phyloP scores from a whole-genome alignment of 192 early-diverging fungal genomes.

The Coemansia sp. region DNA sequence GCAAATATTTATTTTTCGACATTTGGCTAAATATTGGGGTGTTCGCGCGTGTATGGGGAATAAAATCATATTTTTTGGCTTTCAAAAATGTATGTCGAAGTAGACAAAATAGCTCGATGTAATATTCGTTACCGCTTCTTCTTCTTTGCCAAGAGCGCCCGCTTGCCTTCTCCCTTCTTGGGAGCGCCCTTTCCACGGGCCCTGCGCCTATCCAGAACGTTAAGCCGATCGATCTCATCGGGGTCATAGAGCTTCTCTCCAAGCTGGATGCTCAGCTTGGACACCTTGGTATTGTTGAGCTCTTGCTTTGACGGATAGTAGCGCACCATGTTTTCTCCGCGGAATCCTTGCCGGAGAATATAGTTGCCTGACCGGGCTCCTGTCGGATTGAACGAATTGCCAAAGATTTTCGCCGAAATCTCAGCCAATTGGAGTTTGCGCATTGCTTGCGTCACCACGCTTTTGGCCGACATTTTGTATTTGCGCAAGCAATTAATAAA shows the following conservation, averaged over 20 bases:
- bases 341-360: slow-evolving; percentile 67
- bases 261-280: slow-evolving; percentile 31
- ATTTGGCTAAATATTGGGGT: too few relatives aligned
- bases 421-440: slow-evolving; percentile 58
- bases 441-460: slow-evolving; percentile 18
- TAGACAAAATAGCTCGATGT: neutral
- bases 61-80: too few relatives aligned
- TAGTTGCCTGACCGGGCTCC: slow-evolving; percentile 70
- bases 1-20: too few relatives aligned
- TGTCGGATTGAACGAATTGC: slow-evolving; percentile 72
- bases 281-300: slow-evolving; percentile 24
- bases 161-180: slow-evolving; percentile 66
- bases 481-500: neutral
- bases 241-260: slow-evolving; percentile 52
- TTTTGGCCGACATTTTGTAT: slow-evolving; percentile 20
- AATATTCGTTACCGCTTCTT: slow-evolving; percentile 19
- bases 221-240: slow-evolving; percentile 68
- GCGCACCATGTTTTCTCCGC: slow-evolving; percentile 66
- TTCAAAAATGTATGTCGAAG: neutral
- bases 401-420: slow-evolving; percentile 66
- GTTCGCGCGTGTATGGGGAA: too few relatives aligned
- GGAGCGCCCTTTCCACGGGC: slow-evolving; percentile 77
- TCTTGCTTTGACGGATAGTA: slow-evolving; percentile 68
- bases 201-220: slow-evolving; percentile 67
- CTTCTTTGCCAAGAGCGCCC: slow-evolving; percentile 47